These are phyloP conservation scores for Botrytis aclada DNA, from an alignment of 2,329 filamentous ascomycete species.

Conservation along the genomic window DNA sequence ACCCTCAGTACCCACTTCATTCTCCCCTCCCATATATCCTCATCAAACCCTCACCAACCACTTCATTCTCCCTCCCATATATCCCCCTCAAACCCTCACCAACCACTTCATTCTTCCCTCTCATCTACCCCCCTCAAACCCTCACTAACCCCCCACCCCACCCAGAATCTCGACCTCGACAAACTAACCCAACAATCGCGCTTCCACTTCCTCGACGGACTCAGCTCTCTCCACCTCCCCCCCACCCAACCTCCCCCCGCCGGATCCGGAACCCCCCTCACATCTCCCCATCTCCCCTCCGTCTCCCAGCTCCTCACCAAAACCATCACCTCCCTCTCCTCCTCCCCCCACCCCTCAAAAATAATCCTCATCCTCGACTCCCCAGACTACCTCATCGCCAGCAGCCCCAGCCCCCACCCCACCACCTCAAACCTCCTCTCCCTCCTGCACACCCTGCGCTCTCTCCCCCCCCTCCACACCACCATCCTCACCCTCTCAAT, in stretches of 20 bases:
- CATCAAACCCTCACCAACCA: not conserved
- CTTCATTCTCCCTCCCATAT: too few relatives aligned
- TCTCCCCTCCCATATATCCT: too few relatives aligned
- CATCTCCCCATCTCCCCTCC: not conserved
- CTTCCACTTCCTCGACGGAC: slow-evolving; percentile 56
- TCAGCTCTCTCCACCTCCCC: not conserved
- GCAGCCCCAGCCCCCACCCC: not conserved
- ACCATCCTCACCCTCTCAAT: slow-evolving; percentile 68
- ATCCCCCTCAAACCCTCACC: too few relatives aligned
- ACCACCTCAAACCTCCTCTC: too few relatives aligned
- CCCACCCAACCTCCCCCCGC: not conserved
- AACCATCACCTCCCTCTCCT: not conserved
- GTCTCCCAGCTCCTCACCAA: not conserved
- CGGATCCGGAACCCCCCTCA: not conserved
- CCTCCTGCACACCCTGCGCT: not conserved
- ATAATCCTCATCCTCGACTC: slow-evolving; percentile 10
- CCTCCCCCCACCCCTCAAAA: not conserved
- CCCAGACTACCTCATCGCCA: slow-evolving; percentile 4
- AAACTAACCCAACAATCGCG: slow-evolving; percentile 53
- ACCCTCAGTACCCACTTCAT: too few relatives aligned
- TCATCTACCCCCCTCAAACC: not conserved
- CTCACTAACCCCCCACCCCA: slow-evolving; percentile 34
- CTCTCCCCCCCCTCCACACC: slow-evolving; percentile 45
- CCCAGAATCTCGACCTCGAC: slow-evolving; percentile 68
- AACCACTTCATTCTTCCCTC: too few relatives aligned